Percentiles rank a stretch among this genome's conserved stretches.
phyloP scores from a whole-genome alignment of 176 grass and related monocot species.

The Aechmea fasciata region DNA sequence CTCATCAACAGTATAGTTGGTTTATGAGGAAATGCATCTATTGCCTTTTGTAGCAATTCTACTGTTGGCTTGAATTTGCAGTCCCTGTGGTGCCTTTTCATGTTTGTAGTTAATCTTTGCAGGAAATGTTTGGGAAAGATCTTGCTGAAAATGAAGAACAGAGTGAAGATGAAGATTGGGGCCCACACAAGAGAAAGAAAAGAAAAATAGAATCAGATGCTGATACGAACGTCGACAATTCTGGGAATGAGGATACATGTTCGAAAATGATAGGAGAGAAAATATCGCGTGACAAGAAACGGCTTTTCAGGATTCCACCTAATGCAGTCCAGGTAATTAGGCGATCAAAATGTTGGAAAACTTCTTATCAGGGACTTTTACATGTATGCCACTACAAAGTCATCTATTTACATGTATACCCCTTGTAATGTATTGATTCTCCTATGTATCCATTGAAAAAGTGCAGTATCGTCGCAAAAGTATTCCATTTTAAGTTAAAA shows the following conservation, averaged over 20 bases:
- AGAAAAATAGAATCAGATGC: slow-evolving; percentile 30
- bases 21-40: too few species aligned
- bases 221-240: slow-evolving; percentile 17
- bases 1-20: too few species aligned
- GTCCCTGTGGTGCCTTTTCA: too few species aligned
- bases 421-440: too few species aligned
- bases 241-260: slow-evolving; percentile 14
- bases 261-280: slow-evolving; percentile 34
- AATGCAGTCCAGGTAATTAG: slow-evolving; percentile 53
- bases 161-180: slow-evolving; percentile 96
- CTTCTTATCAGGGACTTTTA: background rate
- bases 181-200: slow-evolving; percentile 49
- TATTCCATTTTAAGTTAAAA: background rate
- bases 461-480: too few species aligned
- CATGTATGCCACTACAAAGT: too few species aligned
- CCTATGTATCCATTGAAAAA: too few species aligned
- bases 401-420: too few species aligned
- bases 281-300: slow-evolving; percentile 31
- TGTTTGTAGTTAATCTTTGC: slow-evolving; percentile 12
- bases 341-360: background rate
- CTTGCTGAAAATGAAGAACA: slow-evolving; percentile 40
- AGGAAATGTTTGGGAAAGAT: slow-evolving; percentile 96
- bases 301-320: slow-evolving; percentile 79
- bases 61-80: too few species aligned
- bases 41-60: too few species aligned